phyloP scores from a whole-genome alignment of 371 early-diverging fungal species.

The Mycotypha africana region DNA sequence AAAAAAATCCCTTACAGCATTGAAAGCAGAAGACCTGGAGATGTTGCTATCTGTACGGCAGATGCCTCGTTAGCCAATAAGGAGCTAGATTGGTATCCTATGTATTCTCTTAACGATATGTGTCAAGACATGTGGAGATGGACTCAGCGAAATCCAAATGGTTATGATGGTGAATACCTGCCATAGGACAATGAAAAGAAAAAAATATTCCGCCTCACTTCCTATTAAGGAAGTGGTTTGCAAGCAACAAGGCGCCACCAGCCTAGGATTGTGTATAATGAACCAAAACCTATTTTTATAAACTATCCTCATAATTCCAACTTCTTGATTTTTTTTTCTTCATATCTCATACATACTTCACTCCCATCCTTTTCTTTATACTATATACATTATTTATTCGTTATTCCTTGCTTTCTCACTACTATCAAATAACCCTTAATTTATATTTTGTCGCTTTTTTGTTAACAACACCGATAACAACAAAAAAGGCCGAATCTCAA shows the following conservation, averaged over 20 bases:
- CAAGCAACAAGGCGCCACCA: too few relatives aligned
- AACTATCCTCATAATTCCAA: too few relatives aligned
- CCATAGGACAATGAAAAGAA: not conserved
- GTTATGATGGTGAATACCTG: slow-evolving; percentile 41
- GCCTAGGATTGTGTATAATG: too few relatives aligned
- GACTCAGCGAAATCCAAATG: slow-evolving; percentile 69
- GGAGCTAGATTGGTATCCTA: slow-evolving; percentile 75
- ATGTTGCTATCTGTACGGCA: slow-evolving; percentile 78
- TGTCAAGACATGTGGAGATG: slow-evolving; percentile 88
- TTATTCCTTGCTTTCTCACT: too few relatives aligned
- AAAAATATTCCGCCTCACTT: not conserved
- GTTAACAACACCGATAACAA: too few relatives aligned
- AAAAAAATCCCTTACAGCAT: slow-evolving; percentile 61
- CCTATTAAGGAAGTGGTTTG: too few relatives aligned
- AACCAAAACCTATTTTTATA: too few relatives aligned
- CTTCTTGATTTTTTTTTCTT: not conserved
- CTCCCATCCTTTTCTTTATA: not conserved
- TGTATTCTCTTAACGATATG: slow-evolving; percentile 72
- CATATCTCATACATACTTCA: not conserved
- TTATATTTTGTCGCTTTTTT: too few relatives aligned
- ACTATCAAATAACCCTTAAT: too few relatives aligned
- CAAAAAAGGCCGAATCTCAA: too few relatives aligned
- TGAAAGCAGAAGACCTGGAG: slow-evolving; percentile 72
- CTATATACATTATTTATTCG: too few relatives aligned
- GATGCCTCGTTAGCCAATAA: slow-evolving; percentile 64